Base-by-base conservation (phyloP, 805 yeast species). In the Pichia occidentalis region DNA sequence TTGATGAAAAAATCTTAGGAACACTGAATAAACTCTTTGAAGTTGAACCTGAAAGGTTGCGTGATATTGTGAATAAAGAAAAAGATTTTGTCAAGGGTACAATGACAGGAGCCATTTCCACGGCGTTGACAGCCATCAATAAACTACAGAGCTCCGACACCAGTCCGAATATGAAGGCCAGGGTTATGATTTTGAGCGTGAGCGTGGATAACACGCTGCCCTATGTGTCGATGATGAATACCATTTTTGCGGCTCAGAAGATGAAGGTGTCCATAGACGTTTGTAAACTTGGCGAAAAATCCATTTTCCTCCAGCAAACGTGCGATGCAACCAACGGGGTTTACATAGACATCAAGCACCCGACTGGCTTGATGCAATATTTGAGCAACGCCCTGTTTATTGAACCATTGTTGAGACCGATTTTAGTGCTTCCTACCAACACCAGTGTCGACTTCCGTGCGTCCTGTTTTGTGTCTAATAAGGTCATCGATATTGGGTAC, bases 161-260 rank as follows among this genome's bases (percentile, higher is more conserved):
- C 12, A 36, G 27, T 9, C 51, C 70, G 17, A 59, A 61, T 56
- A 57, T 83, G 41, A 78, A 81, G 34, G 78, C 96, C 0, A 70
- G 88, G 33, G 63, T 82, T 6, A 50, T 84, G 43, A 68, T 80
- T 10, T 56, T 83, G 3, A 75, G 78, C 42, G 71, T 86, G 19
- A 76, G 80, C 46, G 85, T 77, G 45, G 87, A 85, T 50, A 78
- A 76, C 39, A 76, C 86, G 5, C 66, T 85, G 36, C 85, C 85
- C 41, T 94, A 92, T 57, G 85, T 90, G 30, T 84, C 97, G 4
- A 79, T 86, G 30, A 92, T 92, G 97, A 92, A 92, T 59, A 73
- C 92, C 43, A 90, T 92, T 22, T 92, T 92, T 62, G 90, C 97
- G 0, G 95, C 97, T 1, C 96, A 92, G 49, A 90, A 88, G 59